Base-by-base conservation (phyloP, 75 land plant genomes). In the Cupressus sempervirens region DNA sequence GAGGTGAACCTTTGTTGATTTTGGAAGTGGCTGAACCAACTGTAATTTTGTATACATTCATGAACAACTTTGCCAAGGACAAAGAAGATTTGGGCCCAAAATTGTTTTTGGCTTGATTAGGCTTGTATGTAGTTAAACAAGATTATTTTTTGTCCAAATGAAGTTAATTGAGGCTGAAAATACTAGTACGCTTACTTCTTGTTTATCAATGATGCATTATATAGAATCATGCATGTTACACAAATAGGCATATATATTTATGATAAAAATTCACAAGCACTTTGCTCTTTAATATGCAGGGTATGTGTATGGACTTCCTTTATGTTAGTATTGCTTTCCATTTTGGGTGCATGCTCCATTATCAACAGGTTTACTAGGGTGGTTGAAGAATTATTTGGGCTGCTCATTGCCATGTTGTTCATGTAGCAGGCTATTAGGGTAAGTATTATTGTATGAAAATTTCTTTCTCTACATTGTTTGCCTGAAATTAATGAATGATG, bases 21-120 rank as follows among this genome's bases (percentile, higher is more conserved):
- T 88, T 97, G 38, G 99, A 98, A 41, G 98, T 97, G 32, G 98
- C 99, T 35, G 99, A 97, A 84, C 99, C 99, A 1, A 97, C 99
- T 32, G 98, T 96, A 18, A 85, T 97, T 45, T 92, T 97, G 94
- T 97, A 96, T 82, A 94, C 96, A 1, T 97, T 97, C 87, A 91
- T 97, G 99, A 95, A 91, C 84, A 91, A 89, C 84, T 97, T 97
- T 84, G 98, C 98, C 9, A 97, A 97, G 79, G 92, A 91, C 14
- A 87, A 93, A 76, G 77, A 88, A 35, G 96, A 93, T 84, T 84
- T 94, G 84, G 96, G 96, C 1, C 89, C 84, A 45, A 86, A 90
- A 32, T 82, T 95, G n/a, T 93, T 93, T 83, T 84, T 96, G 83
- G 94, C 98, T 3, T 97, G 99, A 98, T 84, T 93, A 46, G 99